A percentile compares a stretch with the other conserved stretches of the same genome.
Evolutionary conservation across 805 yeast genomes (phyloP).

Genomic region (Wickerhamiella spandovensis): DNA sequence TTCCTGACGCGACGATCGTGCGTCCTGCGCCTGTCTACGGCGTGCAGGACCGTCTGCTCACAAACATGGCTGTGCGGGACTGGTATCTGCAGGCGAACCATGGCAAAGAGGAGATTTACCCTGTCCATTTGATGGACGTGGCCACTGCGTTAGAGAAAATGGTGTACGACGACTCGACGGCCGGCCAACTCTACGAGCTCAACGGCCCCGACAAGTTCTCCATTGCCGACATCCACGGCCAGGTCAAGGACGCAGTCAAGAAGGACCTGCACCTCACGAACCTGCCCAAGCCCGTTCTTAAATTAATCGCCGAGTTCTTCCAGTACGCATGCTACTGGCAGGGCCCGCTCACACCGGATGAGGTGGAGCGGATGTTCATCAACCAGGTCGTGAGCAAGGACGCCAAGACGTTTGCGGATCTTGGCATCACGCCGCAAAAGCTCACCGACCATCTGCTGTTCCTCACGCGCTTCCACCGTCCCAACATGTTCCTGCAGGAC

Average conservation of each 20-base stretch:
- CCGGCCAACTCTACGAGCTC: conserved; percentile 63
- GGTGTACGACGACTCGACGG: conserved; percentile 69
- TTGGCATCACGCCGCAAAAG: conserved; percentile 50
- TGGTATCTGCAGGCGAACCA: conserved; percentile 55
- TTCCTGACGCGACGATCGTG: conserved; percentile 70
- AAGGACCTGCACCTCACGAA: conserved; percentile 28
- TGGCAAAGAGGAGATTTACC: conserved; percentile 48
- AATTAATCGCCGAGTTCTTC: conserved; percentile 25
- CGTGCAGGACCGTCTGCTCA: conserved; percentile 55
- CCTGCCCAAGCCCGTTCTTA: conserved; percentile 30
- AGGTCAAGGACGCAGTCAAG: conserved; percentile 50
- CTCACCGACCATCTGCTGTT: conserved; percentile 33
- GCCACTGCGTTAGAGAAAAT: conserved; percentile 67
- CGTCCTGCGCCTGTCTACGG: conserved; percentile 78
- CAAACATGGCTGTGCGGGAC: conserved; percentile 41
- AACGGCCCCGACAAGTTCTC: conserved; percentile 57
- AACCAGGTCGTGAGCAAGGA: conserved; percentile 48
- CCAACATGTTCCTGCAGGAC: conserved; percentile 19
- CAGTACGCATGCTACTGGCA: conserved; percentile 33
- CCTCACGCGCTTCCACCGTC: conserved; percentile 19
- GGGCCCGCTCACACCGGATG: conserved; percentile 49
- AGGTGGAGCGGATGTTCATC: conserved; percentile 56
- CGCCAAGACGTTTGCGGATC: conserved; percentile 54
- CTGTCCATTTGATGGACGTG: conserved; percentile 67
- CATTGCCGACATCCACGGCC: conserved; percentile 49